Evolutionary conservation across 2,329 filamentous ascomycete species (phyloP).

Genomic region (Sclerotinia sclerotiorum): DNA sequence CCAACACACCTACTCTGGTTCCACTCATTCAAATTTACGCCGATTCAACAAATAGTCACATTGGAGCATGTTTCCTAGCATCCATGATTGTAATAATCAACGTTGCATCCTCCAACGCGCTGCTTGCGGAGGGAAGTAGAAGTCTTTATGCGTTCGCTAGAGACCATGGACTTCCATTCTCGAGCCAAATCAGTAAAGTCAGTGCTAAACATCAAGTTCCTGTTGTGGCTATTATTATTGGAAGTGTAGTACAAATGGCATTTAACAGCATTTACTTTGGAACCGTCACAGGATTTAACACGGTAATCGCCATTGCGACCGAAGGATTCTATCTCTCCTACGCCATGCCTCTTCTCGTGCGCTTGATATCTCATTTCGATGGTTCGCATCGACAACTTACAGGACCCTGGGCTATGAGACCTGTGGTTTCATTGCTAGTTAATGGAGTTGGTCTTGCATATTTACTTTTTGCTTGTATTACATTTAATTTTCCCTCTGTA

Average conservation of each 20-base stretch:
- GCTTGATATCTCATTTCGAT: slow-evolving; percentile 49
- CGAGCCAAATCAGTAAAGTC: slow-evolving; percentile 47
- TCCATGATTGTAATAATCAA: slow-evolving; percentile 47
- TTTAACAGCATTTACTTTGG: slow-evolving; percentile 57
- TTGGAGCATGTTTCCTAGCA: slow-evolving; percentile 50
- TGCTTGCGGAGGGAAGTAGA: slow-evolving; percentile 42
- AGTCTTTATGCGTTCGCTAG: slow-evolving; percentile 50
- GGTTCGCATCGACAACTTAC: slow-evolving; percentile 43
- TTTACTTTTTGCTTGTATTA: slow-evolving; percentile 54
- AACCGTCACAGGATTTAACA: slow-evolving; percentile 54
- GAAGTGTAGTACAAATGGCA: slow-evolving; percentile 50
- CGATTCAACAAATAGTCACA: slow-evolving; percentile 46
- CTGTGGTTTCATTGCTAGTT: slow-evolving; percentile 41
- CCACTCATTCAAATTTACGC: slow-evolving; percentile 54
- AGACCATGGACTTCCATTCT: slow-evolving; percentile 55
- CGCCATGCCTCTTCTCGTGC: slow-evolving; percentile 53
- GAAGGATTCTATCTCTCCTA: slow-evolving; percentile 61
- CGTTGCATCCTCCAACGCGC: slow-evolving; percentile 44
- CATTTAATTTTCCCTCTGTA: slow-evolving; percentile 55
- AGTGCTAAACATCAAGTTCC: slow-evolving; percentile 49
- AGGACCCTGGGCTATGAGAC: slow-evolving; percentile 46
- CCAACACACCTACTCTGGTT: slow-evolving; percentile 47
- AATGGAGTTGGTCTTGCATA: slow-evolving; percentile 54
- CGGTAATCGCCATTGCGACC: slow-evolving; percentile 56
- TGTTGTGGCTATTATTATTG: slow-evolving; percentile 50